A percentile compares a stretch with the other conserved stretches of the same genome.
These are phyloP conservation scores for Phyllosticta citrichinensis DNA, from an alignment of 2,329 filamentous ascomycete species.

Conservation along the genomic window DNA sequence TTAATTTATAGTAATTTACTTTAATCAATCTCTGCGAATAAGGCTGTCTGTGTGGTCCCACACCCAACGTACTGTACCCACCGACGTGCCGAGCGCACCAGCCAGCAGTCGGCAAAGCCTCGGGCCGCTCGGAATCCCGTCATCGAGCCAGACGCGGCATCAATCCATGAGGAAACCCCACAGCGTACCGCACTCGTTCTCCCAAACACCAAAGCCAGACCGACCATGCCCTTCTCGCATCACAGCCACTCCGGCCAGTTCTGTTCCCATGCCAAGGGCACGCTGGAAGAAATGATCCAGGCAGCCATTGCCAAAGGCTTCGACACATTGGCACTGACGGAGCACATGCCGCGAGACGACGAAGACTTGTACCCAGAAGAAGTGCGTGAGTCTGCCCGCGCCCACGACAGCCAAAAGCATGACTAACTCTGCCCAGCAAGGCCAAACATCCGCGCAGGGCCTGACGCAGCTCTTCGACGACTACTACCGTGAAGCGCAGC, in stretches of 20 bases:
- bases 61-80: no score
- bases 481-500: constrained; percentile 66
- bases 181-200: neutral
- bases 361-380: constrained; percentile 90
- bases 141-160: neutral
- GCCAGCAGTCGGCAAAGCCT: no score
- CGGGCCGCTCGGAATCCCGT: neutral
- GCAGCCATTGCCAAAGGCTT: constrained; percentile 70
- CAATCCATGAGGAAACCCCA: neutral
- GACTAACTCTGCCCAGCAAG: neutral
- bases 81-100: no score
- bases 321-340: constrained; percentile 76
- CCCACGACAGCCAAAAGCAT: neutral
- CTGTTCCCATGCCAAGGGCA: constrained; percentile 81
- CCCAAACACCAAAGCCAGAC: neutral
- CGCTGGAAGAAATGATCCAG: constrained; percentile 73
- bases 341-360: constrained; percentile 82
- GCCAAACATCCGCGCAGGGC: constrained; percentile 14
- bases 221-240: constrained; percentile 84
- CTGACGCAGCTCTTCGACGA: constrained; percentile 48
- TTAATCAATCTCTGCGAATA: no score
- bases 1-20: neutral
- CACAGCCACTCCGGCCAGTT: constrained; percentile 98
- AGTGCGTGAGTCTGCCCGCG: constrained; percentile 34
- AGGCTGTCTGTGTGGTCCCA: no score